phyloP scores from a whole-genome alignment of 2,329 filamentous ascomycete species.

The Scytalidium lignicola region DNA sequence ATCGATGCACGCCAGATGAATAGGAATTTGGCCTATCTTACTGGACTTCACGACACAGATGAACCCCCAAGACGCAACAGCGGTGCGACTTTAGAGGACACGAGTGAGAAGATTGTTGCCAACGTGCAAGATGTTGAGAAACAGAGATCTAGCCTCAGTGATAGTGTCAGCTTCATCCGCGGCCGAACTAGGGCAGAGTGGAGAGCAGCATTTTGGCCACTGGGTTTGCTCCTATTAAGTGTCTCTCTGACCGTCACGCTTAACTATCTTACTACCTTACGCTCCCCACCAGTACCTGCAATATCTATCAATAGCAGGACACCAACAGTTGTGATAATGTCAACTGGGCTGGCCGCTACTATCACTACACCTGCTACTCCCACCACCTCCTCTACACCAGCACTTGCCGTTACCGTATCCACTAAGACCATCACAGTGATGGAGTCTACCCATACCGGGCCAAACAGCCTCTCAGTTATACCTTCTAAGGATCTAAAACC shows the following conservation, averaged over 20 bases:
- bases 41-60: conserved; percentile 26
- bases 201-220: conserved; percentile 19
- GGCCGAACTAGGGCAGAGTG: conserved; percentile 14
- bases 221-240: conserved; percentile 19
- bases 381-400: conserved; percentile 18
- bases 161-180: conserved; percentile 15
- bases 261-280: conserved; percentile 7
- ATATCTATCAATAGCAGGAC: conserved; percentile 28
- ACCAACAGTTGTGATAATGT: conserved; percentile 20
- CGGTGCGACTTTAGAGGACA: neutral
- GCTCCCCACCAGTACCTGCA: conserved; percentile 16
- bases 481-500: conserved; percentile 33
- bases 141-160: conserved; percentile 9
- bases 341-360: conserved; percentile 16
- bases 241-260: conserved; percentile 16
- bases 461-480: conserved; percentile 34
- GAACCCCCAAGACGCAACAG: neutral
- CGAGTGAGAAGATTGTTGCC: conserved; percentile 6
- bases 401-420: conserved; percentile 19
- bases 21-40: conserved; percentile 45
- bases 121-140: conserved; percentile 17
- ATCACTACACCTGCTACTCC: conserved; percentile 12
- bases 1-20: conserved; percentile 50
- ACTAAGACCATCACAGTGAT: conserved; percentile 28
- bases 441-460: conserved; percentile 27